Evolutionary conservation across 306 rosid species (phyloP).

Genomic region (Cucurbita argyrosperma): DNA sequence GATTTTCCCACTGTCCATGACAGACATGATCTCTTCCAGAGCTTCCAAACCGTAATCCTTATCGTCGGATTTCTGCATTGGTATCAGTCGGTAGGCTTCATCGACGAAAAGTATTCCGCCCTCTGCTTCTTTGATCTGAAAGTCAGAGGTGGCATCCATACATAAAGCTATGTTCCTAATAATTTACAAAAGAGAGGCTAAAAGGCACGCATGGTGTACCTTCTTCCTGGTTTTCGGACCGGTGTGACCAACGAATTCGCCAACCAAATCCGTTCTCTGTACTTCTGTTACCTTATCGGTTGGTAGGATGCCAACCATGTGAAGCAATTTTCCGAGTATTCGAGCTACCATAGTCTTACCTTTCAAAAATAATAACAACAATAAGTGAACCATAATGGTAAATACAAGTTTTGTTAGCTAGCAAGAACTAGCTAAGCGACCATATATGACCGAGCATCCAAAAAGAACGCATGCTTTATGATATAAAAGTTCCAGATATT

Average conservation of each 20-base stretch:
- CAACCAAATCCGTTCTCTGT: constrained; percentile 92
- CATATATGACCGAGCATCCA: not conserved
- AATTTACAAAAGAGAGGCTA: not conserved
- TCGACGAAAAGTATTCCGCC: constrained; percentile 95
- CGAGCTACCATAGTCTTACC: constrained; percentile 98
- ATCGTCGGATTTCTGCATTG: constrained; percentile 88
- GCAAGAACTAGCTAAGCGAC: not conserved
- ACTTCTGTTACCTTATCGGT: constrained; percentile 88
- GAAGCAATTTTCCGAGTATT: constrained; percentile 78
- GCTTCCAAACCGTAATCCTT: constrained; percentile 97
- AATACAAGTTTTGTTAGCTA: not conserved
- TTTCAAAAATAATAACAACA: constrained; percentile 18
- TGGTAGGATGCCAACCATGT: constrained; percentile 91
- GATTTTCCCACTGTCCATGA: constrained; percentile 88
- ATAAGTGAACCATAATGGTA: not conserved
- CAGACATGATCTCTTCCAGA: constrained; percentile 95
- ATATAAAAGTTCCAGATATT: not conserved
- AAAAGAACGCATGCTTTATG: not conserved
- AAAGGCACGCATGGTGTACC: constrained; percentile 21
- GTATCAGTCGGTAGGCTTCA: constrained; percentile 87
- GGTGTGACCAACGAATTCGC: constrained; percentile 94
- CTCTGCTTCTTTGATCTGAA: constrained; percentile 78
- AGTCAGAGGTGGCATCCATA: not conserved
- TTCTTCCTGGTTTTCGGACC: constrained; percentile 90
- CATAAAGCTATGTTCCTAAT: not conserved